Conservation (phyloP, 1,139 yeast species). For the Sporopachydermia cereana region DNA sequence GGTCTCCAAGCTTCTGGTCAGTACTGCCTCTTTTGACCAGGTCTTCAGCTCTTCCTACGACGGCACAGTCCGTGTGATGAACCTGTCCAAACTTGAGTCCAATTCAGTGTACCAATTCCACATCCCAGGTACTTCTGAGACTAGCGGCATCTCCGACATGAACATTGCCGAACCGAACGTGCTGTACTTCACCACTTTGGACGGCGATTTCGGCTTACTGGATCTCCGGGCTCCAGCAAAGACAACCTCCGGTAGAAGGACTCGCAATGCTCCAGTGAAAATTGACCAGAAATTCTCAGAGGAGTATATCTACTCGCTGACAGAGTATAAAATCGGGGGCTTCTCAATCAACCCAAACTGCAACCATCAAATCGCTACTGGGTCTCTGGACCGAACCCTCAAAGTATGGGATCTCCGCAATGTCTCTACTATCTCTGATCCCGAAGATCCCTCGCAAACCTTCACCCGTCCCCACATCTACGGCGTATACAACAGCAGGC, state of each 20-base stretch:
- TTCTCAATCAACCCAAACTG: conserved; percentile 65
- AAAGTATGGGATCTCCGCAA: conserved; percentile 79
- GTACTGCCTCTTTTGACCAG: conserved; percentile 37
- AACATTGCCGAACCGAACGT: conserved; percentile 41
- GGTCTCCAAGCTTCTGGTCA: conserved; percentile 50
- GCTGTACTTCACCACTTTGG: conserved; percentile 61
- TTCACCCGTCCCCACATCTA: conserved; percentile 38
- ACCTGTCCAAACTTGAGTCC: conserved; percentile 41
- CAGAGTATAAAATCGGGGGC: conserved; percentile 88
- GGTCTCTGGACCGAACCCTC: conserved; percentile 75
- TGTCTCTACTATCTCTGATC: conserved; percentile 29
- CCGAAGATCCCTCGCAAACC: conserved; percentile 21
- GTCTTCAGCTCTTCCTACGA: conserved; percentile 73
- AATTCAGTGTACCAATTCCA: background rate
- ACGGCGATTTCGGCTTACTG: conserved; percentile 63
- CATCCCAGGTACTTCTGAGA: background rate
- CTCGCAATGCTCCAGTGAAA: background rate
- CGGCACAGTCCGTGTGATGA: conserved; percentile 68
- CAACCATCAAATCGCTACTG: conserved; percentile 58
- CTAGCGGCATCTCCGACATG: conserved; percentile 40
- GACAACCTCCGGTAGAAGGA: conserved; percentile 4
- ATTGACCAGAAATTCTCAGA: conserved; percentile 18
- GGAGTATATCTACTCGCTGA: conserved; percentile 35
- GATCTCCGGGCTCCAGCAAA: conserved; percentile 44
- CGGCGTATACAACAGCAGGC: conserved; percentile 58